Evolutionary conservation across 2,329 filamentous ascomycete species (phyloP).

Genomic region (Paecilomyces sp.): DNA sequence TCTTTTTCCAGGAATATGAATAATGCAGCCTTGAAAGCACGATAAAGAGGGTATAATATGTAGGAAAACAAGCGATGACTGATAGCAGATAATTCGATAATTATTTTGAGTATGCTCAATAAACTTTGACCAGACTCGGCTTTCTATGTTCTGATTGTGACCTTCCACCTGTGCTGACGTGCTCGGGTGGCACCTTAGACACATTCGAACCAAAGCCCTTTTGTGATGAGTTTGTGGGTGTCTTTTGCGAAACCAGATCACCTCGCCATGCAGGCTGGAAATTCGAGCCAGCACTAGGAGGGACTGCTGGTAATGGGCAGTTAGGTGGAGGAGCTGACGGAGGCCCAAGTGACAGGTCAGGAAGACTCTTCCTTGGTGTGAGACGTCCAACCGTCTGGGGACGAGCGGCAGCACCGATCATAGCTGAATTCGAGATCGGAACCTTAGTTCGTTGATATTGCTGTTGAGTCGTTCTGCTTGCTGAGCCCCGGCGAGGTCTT

Average conservation of each 20-base stretch:
- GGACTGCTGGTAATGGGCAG: conserved; percentile 18
- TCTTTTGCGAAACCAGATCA: neutral
- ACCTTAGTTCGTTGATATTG: neutral
- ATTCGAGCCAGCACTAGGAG: conserved; percentile 4
- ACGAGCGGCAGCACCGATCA: neutral
- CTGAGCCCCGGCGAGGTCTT: neutral
- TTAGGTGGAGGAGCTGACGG: conserved; percentile 18
- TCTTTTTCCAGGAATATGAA: neutral
- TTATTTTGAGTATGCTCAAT: neutral
- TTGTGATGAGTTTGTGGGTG: neutral
- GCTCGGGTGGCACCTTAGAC: neutral
- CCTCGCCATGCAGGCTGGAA: conserved; percentile 2
- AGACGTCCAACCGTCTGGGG: neutral
- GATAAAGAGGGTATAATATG: neutral
- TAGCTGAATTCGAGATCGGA: conserved; percentile 1
- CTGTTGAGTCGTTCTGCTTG: neutral
- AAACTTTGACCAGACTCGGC: neutral
- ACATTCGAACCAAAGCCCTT: neutral
- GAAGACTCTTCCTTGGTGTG: conserved; percentile 12
- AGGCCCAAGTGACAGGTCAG: conserved; percentile 14
- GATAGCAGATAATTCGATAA: neutral
- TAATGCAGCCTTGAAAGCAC: neutral
- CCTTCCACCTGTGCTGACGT: neutral
- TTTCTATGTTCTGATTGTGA: neutral
- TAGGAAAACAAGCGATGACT: neutral